These are phyloP conservation scores for Theobroma cacao DNA, from an alignment of 345 rosid genomes.

Conservation along the genomic window DNA sequence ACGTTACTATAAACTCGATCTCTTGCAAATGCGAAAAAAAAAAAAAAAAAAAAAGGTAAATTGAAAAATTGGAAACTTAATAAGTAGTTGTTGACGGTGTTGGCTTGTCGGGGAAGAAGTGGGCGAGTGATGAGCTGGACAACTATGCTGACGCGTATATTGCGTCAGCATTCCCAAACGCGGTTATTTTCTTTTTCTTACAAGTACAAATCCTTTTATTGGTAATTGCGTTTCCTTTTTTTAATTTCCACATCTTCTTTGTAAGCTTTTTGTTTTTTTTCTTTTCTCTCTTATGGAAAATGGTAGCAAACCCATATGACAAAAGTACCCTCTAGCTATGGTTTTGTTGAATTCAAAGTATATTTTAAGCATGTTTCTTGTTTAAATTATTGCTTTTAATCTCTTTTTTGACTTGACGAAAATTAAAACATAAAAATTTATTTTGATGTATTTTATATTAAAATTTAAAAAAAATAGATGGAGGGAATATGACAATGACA, in stretches of 20 bases:
- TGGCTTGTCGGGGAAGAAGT: slow-evolving; percentile 37
- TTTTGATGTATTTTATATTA: too few species aligned
- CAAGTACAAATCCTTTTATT: slow-evolving; percentile 8
- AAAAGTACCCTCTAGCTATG: not conserved
- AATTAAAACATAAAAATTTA: too few species aligned
- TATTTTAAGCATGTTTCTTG: not conserved
- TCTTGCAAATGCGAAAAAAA: not conserved
- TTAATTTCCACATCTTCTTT: not conserved
- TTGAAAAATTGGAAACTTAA: not conserved
- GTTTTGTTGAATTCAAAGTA: not conserved
- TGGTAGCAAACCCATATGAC: not conserved
- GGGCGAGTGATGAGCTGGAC: not conserved
- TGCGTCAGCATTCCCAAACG: slow-evolving; percentile 36
- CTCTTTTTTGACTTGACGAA: too few species aligned
- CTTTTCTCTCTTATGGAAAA: not conserved
- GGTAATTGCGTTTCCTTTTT: not conserved
- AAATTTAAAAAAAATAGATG: too few species aligned
- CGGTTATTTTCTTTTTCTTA: slow-evolving; percentile 12
- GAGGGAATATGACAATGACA: too few species aligned
- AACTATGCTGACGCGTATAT: slow-evolving; percentile 32
- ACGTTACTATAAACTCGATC: too few species aligned
- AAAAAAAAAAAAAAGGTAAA: too few species aligned
- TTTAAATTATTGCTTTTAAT: too few species aligned
- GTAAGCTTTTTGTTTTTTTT: not conserved
- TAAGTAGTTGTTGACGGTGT: not conserved